Evolutionary conservation across 202 grass and related monocot genomes (phyloP).

Genomic region (Thinopyrum obtusiflorum): DNA sequence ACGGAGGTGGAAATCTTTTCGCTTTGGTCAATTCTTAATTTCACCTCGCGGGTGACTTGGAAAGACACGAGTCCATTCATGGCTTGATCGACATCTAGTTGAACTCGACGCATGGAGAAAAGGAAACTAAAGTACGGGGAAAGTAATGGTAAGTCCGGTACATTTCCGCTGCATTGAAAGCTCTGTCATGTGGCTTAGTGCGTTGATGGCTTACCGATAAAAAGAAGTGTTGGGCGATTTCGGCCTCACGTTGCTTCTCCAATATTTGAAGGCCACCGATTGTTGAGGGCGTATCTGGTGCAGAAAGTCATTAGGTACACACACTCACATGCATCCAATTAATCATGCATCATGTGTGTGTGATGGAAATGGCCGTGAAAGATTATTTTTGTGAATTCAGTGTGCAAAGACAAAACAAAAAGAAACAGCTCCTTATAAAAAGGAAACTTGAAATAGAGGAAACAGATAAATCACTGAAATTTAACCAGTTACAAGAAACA

Average conservation of each 20-base stretch:
- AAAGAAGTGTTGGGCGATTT: background rate
- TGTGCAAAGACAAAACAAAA: no score
- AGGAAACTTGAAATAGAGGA: no score
- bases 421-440: no score
- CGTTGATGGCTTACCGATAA: slow-evolving; percentile 7
- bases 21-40: slow-evolving; percentile 3
- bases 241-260: no score
- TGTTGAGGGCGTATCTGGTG: background rate
- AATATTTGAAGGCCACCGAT: background rate
- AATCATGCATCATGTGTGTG: no score
- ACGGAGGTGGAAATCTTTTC: background rate
- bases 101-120: slow-evolving; percentile 8
- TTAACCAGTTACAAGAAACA: no score
- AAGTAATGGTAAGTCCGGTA: background rate
- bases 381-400: no score
- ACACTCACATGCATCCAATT: background rate
- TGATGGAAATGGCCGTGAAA: background rate
- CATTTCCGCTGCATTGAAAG: slow-evolving; percentile 1
- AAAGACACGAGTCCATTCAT: no score
- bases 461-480: no score
- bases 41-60: background rate
- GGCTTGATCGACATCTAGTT: background rate
- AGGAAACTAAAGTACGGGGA: background rate
- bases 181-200: background rate
- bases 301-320: background rate